Evolutionary conservation across 1,139 yeast species (phyloP).

Genomic region (Saccharomyces hybrid): DNA sequence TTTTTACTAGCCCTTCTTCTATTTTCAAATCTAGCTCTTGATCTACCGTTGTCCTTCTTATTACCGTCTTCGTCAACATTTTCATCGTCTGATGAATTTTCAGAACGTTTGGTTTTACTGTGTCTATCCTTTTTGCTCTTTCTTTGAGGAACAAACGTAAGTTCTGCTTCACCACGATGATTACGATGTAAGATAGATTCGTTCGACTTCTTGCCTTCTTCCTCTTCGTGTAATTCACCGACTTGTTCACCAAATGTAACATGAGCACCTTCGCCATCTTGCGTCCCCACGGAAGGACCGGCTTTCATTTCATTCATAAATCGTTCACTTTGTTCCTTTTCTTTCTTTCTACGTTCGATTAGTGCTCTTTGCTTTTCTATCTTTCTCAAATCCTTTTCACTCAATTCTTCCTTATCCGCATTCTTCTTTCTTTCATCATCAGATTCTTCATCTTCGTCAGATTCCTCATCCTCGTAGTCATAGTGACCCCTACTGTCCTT

Average conservation of each 20-base stretch:
- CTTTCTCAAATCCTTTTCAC: constrained; percentile 36
- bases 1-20: constrained; percentile 89
- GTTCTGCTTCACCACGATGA: constrained; percentile 86
- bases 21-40: constrained; percentile 71
- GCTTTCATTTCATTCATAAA: constrained; percentile 56
- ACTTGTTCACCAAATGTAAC: constrained; percentile 35
- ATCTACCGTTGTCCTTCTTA: constrained; percentile 52
- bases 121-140: constrained; percentile 25
- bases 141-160: constrained; percentile 63
- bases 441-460: constrained; percentile 29
- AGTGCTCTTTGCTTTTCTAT: constrained; percentile 40
- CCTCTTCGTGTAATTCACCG: constrained; percentile 37
- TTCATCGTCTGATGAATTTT: constrained; percentile 36
- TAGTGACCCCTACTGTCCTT: constrained; percentile 25
- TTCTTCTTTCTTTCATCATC: constrained; percentile 35
- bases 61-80: constrained; percentile 38
- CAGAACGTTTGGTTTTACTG: constrained; percentile 33
- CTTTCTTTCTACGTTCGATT: constrained; percentile 40
- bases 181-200: constrained; percentile 56
- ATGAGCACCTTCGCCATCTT: constrained; percentile 9
- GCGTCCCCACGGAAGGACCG: constrained; percentile 28
- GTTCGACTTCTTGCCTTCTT: constrained; percentile 32
- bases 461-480: constrained; percentile 32
- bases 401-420: constrained; percentile 31
- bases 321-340: constrained; percentile 44